A percentile compares a stretch with the other conserved stretches of the same genome.
Conservation (phyloP, 305 asterid species). For the Fraxinus platypoda region DNA sequence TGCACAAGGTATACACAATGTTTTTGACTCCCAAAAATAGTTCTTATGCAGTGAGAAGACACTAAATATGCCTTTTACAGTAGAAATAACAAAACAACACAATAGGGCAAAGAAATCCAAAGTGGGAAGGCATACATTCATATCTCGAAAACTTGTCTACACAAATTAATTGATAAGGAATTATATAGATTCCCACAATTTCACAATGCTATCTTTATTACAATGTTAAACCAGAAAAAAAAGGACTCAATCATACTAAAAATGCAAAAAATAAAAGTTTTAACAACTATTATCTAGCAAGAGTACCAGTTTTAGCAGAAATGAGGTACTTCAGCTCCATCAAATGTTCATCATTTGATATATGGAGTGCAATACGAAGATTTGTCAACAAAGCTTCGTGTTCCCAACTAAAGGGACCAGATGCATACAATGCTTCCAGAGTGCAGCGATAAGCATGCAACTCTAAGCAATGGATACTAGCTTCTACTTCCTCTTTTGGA, state of each 20-base stretch:
- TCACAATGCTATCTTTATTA: conserved; percentile 35
- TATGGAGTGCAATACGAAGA: conserved; percentile 65
- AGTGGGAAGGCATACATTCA: conserved; percentile 14
- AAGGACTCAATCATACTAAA: conserved; percentile 16
- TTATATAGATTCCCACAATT: conserved; percentile 33
- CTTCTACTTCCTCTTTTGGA: conserved; percentile 51
- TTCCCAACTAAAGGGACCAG: conserved; percentile 84
- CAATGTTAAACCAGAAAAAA: conserved; percentile 23
- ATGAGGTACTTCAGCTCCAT: conserved; percentile 60
- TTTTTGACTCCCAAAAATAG: conserved; percentile 17
- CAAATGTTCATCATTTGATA: conserved; percentile 79
- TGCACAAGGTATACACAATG: conserved; percentile 1
- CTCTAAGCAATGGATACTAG: conserved; percentile 63
- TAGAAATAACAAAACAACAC: too few relatives aligned
- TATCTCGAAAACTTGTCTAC: conserved; percentile 31
- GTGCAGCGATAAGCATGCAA: conserved; percentile 73
- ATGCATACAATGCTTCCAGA: conserved; percentile 65
- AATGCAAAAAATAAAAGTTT: conserved; percentile 16
- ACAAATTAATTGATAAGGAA: conserved; percentile 22
- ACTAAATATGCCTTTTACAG: not conserved
- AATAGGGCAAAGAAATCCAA: not conserved
- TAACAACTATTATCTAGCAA: conserved; percentile 30
- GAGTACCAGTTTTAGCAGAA: conserved; percentile 34
- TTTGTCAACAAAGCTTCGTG: conserved; percentile 64
- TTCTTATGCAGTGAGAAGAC: not conserved